phyloP scores from a whole-genome alignment of 129 eudicot species.

The Chrysanthemum seticuspe region DNA sequence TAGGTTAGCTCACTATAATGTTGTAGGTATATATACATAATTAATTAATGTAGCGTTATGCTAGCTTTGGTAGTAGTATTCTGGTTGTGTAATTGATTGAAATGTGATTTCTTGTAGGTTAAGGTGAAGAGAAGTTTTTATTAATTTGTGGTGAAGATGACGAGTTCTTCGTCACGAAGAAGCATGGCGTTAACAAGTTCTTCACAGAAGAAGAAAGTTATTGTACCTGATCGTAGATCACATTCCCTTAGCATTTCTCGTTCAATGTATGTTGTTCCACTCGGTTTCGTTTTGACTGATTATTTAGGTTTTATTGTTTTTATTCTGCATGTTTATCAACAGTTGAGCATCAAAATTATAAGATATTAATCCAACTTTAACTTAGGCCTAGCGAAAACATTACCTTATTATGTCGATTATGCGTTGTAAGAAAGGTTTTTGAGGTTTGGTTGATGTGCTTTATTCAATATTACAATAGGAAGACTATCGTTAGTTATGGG shows the following conservation, averaged over 20 bases:
- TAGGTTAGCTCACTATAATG: too few relatives aligned
- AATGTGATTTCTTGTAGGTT: slow-evolving; percentile 19
- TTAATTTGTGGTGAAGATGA: slow-evolving; percentile 40
- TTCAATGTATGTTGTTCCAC: slow-evolving; percentile 47
- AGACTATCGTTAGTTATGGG: too few relatives aligned
- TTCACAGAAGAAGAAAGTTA: slow-evolving; percentile 40
- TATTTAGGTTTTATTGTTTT: too few relatives aligned
- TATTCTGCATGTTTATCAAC: too few relatives aligned
- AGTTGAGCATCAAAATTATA: too few relatives aligned
- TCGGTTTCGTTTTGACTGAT: neutral
- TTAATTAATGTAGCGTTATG: too few relatives aligned
- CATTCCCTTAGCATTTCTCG: slow-evolving; percentile 44
- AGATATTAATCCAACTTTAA: too few relatives aligned
- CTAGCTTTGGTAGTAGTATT: too few relatives aligned
- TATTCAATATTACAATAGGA: too few relatives aligned
- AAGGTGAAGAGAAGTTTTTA: neutral
- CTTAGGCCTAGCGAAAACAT: neutral
- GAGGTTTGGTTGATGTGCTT: neutral
- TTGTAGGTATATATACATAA: too few relatives aligned
- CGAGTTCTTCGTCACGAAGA: slow-evolving; percentile 62
- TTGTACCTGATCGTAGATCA: slow-evolving; percentile 41
- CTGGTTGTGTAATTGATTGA: neutral
- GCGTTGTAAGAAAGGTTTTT: too few relatives aligned
- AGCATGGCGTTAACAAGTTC: slow-evolving; percentile 57
- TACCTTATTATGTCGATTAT: too few relatives aligned